phyloP scores from a whole-genome alignment of 768 basidiomycete species.

The Podaxis sp. region DNA sequence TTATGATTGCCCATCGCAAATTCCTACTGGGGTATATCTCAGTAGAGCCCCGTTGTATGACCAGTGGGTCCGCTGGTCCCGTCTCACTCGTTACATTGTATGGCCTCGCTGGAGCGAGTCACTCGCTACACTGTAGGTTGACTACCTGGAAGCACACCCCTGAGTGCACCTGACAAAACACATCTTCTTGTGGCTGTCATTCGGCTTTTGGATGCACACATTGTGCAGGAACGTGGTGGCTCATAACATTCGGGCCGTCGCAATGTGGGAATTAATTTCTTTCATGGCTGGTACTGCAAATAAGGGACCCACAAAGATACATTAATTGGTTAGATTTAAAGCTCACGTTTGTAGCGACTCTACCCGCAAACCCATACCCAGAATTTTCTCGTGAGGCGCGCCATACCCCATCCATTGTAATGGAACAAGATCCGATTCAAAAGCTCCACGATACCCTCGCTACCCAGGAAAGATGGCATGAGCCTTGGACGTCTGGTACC shows the following conservation, averaged over 20 bases:
- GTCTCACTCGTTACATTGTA: too few species aligned
- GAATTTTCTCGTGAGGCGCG: background rate
- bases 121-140: too few species aligned
- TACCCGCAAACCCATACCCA: background rate
- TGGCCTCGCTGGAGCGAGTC: too few species aligned
- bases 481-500: constrained; percentile 5
- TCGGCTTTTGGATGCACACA: background rate
- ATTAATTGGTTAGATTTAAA: background rate
- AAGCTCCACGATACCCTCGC: background rate
- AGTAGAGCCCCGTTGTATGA: too few species aligned
- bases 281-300: background rate
- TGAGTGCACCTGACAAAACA: background rate
- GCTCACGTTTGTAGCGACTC: background rate
- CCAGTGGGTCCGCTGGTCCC: too few species aligned
- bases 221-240: background rate
- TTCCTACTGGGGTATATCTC: too few species aligned
- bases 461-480: constrained; percentile 3
- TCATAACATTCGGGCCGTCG: too few species aligned
- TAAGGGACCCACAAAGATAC: constrained; percentile 5
- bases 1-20: too few species aligned
- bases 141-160: background rate
- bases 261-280: too few species aligned
- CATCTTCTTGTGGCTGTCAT: background rate
- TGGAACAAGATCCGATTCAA: background rate
- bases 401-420: background rate